Conservation (phyloP, 345 rosid species). For the Zanthoxylum bungeanum region DNA sequence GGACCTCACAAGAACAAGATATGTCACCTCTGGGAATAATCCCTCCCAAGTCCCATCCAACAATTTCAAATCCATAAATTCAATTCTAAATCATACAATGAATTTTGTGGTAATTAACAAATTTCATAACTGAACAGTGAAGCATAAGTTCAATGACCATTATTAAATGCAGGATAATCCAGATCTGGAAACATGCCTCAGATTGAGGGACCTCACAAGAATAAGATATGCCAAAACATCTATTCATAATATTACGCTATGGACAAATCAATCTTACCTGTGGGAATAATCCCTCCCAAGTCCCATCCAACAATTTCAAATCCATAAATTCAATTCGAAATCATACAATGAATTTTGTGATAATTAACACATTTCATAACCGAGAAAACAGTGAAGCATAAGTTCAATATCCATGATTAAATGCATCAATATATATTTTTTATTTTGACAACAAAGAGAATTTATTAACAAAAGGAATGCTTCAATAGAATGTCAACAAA, state of each 20-base stretch:
- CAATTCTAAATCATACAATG: too few species aligned
- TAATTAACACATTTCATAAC: not conserved
- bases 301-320: not conserved
- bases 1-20: not conserved
- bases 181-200: not conserved
- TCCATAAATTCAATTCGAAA: not conserved
- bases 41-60: too few species aligned
- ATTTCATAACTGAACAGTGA: too few species aligned
- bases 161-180: not conserved
- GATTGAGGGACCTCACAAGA: not conserved
- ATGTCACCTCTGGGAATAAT: too few species aligned
- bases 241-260: not conserved
- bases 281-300: not conserved
- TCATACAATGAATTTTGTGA: not conserved
- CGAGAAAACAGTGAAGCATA: not conserved
- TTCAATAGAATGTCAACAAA: not conserved
- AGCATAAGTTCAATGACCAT: too few species aligned
- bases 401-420: not conserved
- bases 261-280: not conserved
- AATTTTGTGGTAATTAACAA: too few species aligned
- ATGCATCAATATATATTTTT: too few species aligned
- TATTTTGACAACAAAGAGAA: not conserved
- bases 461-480: not conserved
- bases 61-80: too few species aligned
- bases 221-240: not conserved